phyloP scores from a whole-genome alignment of 768 basidiomycete species.

The Tubosaeta sp. region DNA sequence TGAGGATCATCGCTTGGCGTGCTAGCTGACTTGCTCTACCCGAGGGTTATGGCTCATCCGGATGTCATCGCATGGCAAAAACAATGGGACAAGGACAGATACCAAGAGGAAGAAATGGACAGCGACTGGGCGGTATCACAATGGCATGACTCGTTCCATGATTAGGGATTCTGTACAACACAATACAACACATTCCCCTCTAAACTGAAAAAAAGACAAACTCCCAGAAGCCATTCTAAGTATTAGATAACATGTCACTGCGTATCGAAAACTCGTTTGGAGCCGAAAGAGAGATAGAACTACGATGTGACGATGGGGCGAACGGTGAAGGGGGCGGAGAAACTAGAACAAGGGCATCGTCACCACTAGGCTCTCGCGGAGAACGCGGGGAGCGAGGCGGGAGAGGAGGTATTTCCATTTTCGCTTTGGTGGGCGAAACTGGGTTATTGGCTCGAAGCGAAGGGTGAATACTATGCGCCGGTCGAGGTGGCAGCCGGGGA shows the following conservation, averaged over 20 bases:
- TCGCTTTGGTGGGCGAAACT: constrained; percentile 44
- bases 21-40: constrained; percentile 2
- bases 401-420: constrained; percentile 28
- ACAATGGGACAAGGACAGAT: constrained; percentile 23
- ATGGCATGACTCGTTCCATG: constrained; percentile 27
- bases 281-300: constrained; percentile 11
- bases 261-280: constrained; percentile 5
- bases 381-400: constrained; percentile 27
- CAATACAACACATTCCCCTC: background rate
- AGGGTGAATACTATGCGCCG: constrained; percentile 74
- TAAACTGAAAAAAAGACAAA: constrained; percentile 1
- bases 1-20: background rate
- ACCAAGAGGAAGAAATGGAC: constrained; percentile 33
- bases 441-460: constrained; percentile 52
- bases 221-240: constrained; percentile 5
- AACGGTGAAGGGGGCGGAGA: constrained; percentile 22
- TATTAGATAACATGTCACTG: constrained; percentile 11
- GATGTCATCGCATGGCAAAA: constrained; percentile 31
- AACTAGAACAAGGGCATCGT: constrained; percentile 8
- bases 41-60: constrained; percentile 35
- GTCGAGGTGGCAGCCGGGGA: constrained; percentile 64
- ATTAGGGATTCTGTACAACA: constrained; percentile 7
- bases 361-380: constrained; percentile 19
- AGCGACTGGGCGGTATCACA: constrained; percentile 29
- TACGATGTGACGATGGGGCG: constrained; percentile 8